A percentile compares a stretch with the other conserved stretches of the same genome.
Conservation (phyloP, 1,139 yeast species). For the Debaryomycetaceae sp. region DNA sequence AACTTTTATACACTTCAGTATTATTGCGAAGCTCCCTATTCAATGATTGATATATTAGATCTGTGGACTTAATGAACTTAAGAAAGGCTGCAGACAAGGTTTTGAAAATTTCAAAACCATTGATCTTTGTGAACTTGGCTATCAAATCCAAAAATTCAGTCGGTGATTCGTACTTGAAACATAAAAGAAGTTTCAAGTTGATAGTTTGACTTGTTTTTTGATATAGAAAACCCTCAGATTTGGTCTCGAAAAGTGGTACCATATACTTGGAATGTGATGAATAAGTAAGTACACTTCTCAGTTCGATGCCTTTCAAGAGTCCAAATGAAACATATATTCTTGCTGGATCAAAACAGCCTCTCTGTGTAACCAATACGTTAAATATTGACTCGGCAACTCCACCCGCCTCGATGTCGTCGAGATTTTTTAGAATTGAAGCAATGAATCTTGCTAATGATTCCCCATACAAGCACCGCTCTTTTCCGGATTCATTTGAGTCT, state of each 20-base stretch:
- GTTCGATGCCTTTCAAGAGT: conserved; percentile 47
- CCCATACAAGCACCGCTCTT: conserved; percentile 55
- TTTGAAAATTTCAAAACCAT: conserved; percentile 30
- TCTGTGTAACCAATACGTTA: conserved; percentile 42
- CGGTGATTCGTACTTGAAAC: conserved; percentile 18
- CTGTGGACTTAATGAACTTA: conserved; percentile 13
- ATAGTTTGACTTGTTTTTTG: conserved; percentile 50
- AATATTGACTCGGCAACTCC: conserved; percentile 30
- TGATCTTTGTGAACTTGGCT: conserved; percentile 40
- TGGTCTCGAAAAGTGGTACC: conserved; percentile 45
- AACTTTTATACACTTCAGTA: neutral
- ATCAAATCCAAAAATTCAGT: conserved; percentile 27
- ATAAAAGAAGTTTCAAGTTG: conserved; percentile 43
- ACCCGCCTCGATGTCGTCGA: conserved; percentile 25
- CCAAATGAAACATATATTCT: conserved; percentile 63
- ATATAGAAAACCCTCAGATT: conserved; percentile 59
- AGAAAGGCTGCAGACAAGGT: conserved; percentile 15
- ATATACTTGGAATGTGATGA: conserved; percentile 31
- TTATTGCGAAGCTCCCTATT: conserved; percentile 1
- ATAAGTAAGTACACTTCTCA: conserved; percentile 19
- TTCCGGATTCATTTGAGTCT: conserved; percentile 18
- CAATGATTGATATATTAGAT: neutral
- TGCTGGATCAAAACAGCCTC: conserved; percentile 67
- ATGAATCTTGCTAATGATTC: conserved; percentile 48
- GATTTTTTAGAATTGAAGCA: conserved; percentile 35